These are phyloP conservation scores for Parascedosporium putredinis DNA, from an alignment of 2,329 filamentous ascomycete species.

Conservation along the genomic window DNA sequence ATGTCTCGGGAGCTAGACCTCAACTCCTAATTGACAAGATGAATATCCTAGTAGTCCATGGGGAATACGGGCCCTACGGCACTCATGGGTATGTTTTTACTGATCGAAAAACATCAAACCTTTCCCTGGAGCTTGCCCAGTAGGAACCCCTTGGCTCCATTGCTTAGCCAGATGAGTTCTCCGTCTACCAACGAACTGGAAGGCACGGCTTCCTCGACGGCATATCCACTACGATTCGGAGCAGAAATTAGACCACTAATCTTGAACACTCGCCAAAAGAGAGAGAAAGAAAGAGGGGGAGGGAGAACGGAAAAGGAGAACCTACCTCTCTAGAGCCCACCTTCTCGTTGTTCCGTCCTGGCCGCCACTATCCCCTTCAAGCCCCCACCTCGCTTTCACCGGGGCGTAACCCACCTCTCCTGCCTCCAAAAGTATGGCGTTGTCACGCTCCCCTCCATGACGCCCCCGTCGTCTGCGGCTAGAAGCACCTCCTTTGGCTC, in stretches of 20 bases:
- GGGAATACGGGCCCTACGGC: too few species aligned
- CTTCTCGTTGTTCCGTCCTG: constrained; percentile 73
- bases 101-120: too few species aligned
- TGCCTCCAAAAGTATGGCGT: constrained; percentile 71
- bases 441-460: constrained; percentile 81
- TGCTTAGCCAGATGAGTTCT: constrained; percentile 82
- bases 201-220: constrained; percentile 52
- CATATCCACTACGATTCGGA: constrained; percentile 49
- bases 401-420: constrained; percentile 70
- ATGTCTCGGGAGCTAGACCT: too few species aligned
- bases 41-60: too few species aligned
- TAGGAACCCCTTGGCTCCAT: constrained; percentile 72
- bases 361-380: constrained; percentile 52
- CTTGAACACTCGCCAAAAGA: too few species aligned
- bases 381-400: constrained; percentile 4
- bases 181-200: constrained; percentile 52
- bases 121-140: constrained; percentile 1
- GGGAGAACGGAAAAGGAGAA: constrained; percentile 4
- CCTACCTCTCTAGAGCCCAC: constrained; percentile 65
- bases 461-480: constrained; percentile 49
- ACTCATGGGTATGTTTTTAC: too few species aligned
- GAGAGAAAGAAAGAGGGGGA: neutral
- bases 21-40: too few species aligned
- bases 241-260: too few species aligned
- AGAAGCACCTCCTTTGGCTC: constrained; percentile 60